Conservation (phyloP, 768 basidiomycete genomes). For the Serpula lacrymans region DNA sequence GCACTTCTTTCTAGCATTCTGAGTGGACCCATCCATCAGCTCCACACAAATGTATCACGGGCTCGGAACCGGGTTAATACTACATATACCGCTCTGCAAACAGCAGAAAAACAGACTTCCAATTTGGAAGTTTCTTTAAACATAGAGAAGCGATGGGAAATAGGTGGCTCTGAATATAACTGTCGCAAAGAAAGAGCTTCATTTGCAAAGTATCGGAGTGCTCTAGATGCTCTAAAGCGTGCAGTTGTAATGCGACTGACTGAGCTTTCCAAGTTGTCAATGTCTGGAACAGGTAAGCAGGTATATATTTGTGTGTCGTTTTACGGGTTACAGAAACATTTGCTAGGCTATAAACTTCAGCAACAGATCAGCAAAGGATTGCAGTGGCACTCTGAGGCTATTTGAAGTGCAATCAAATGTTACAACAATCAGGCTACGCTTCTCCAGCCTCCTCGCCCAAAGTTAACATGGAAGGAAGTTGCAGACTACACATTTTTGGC, state of each 20-base stretch:
- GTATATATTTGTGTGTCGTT: not conserved
- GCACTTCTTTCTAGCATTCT: too few species aligned
- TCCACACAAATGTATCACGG: not conserved
- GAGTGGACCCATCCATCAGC: too few species aligned
- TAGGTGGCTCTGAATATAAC: not conserved
- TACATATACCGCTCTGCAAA: constrained; percentile 2
- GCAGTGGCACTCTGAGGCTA: constrained; percentile 19
- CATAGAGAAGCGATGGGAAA: constrained; percentile 3
- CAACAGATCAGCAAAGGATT: constrained; percentile 29
- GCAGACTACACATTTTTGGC: constrained; percentile 12
- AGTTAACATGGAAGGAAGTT: constrained; percentile 14
- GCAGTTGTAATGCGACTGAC: constrained; percentile 27
- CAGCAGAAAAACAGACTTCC: not conserved
- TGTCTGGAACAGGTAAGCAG: constrained; percentile 23
- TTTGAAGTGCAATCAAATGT: constrained; percentile 19
- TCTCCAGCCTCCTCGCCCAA: constrained; percentile 14
- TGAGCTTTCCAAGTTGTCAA: constrained; percentile 23
- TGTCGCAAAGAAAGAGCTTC: constrained; percentile 3
- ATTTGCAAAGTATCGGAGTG: constrained; percentile 13
- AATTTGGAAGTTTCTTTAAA: constrained; percentile 1
- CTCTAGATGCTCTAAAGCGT: constrained; percentile 24
- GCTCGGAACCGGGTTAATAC: not conserved
- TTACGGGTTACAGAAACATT: not conserved
- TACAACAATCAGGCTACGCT: constrained; percentile 28
- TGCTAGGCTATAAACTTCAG: constrained; percentile 28